Conservation (phyloP, 2,329 filamentous ascomycete genomes). For the Parafenestella ontariensis region DNA sequence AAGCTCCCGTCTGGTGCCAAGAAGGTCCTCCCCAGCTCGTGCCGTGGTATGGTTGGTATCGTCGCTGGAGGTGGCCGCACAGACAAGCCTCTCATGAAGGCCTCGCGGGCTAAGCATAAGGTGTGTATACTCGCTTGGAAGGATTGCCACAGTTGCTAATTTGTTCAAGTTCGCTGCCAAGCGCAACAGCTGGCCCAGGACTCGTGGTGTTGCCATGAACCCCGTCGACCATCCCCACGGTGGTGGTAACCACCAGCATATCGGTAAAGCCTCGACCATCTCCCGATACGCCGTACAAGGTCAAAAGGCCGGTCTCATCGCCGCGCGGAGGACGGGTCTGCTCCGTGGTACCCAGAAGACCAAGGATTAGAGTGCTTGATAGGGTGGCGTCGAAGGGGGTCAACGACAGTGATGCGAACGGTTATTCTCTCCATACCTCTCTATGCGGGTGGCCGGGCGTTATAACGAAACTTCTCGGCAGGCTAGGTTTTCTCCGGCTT, state of each 20-base stretch:
- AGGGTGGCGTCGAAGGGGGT: constrained; percentile 35
- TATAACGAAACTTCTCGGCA: constrained; percentile 45
- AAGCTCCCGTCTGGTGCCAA: constrained; percentile 99
- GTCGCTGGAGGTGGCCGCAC: constrained; percentile 99
- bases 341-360: constrained; percentile 99
- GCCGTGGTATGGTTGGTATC: constrained; percentile 99
- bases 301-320: constrained; percentile 99
- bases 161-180: constrained; percentile 84
- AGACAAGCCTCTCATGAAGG: constrained; percentile 99
- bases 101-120: constrained; percentile 99
- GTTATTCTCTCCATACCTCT: constrained; percentile 48
- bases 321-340: constrained; percentile 98
- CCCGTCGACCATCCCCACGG: constrained; percentile 88
- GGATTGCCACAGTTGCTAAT: constrained; percentile 4
- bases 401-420: constrained; percentile 43
- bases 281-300: constrained; percentile 95
- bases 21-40: constrained; percentile 93
- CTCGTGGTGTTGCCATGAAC: constrained; percentile 99
- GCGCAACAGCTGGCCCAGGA: constrained; percentile 99
- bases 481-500: constrained; percentile 43
- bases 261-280: constrained; percentile 99
- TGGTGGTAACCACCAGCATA: constrained; percentile 99
- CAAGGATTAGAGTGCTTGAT: constrained; percentile 71
- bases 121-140: constrained; percentile 18
- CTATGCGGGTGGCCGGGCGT: constrained; percentile 49